Evolutionary conservation across 177 flowering plant species (phyloP).

Genomic region (Vitis hybrid): DNA sequence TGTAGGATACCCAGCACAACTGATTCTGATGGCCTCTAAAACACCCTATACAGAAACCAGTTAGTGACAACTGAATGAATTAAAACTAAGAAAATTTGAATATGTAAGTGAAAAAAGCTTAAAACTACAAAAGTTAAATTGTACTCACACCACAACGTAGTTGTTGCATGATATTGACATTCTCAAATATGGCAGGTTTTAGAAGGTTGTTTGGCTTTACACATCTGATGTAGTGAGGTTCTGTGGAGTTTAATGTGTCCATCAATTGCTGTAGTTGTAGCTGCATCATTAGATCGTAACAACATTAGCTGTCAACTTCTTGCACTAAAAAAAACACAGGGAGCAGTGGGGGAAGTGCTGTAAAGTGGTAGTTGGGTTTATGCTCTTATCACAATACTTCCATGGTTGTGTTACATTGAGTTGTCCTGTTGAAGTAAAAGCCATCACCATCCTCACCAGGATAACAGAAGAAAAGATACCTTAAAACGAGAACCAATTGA

Average conservation of each 20-base stretch:
- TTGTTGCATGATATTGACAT: conserved; percentile 71
- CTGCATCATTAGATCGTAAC: conserved; percentile 35
- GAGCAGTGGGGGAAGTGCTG: neutral
- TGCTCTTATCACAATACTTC: too few species aligned
- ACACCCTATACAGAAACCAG: conserved; percentile 53
- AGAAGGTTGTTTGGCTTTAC: conserved; percentile 74
- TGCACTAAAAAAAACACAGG: neutral
- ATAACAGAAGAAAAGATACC: conserved; percentile 29
- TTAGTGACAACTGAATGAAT: conserved; percentile 1
- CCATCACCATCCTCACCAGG: neutral
- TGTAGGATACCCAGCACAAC: conserved; percentile 79
- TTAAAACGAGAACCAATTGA: conserved; percentile 81
- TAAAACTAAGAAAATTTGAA: neutral
- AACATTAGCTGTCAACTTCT: conserved; percentile 5
- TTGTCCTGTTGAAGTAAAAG: neutral
- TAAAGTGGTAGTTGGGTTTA: neutral
- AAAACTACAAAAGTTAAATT: neutral
- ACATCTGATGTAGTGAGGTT: conserved; percentile 82
- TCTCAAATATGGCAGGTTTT: conserved; percentile 73
- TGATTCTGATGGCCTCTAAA: conserved; percentile 75
- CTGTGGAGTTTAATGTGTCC: conserved; percentile 70
- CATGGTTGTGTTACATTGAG: neutral
- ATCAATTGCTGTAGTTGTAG: conserved; percentile 68
- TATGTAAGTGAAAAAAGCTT: neutral
- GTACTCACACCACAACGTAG: conserved; percentile 80